Base-by-base conservation (phyloP, 805 yeast species). In the Candida arabinofermentans region DNA sequence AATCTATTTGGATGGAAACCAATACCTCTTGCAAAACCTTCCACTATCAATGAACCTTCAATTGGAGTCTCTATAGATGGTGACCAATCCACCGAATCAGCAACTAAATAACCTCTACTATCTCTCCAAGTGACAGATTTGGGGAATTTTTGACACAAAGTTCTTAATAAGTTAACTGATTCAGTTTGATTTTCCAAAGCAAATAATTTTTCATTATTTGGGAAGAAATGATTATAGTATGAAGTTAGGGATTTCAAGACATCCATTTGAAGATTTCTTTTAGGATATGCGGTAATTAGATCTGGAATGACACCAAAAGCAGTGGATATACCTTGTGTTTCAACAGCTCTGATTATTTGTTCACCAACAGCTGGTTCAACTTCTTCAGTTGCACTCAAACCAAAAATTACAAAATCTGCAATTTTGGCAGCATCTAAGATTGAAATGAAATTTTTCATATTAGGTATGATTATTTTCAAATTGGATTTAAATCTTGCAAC, bases 101-200 rank as follows among this genome's bases (percentile, higher is more conserved):
- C 90, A 8, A 93, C 73, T 40, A 93, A 40, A 66, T 89, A 93
- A 7, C 96, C 91, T 58, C 99, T 73, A n/a, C 81, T 66, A 53
- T 91, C 97, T 66, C 98, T 81, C 98, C 99, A 93, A 19, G 77
- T 77, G 36, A 95, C 71, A 1, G 86, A 78, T 57, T 81, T 82
- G 22, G 99, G 99, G 54, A 82, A 77, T 64, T 81, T 86, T 56
- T 91, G 97, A 57, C 96, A 85, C 21, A 93, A 55, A 4, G 72
- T 69, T 61, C 99, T 77, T 32, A 85, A 70, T 34, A 86, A 81
- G 54, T 84, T 86, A 16, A 73, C 50, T n/a, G 85, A 72, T 49
- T 93, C 98, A 2, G 85, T 71, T 13, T 68, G 65, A 36, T 66
- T 69, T 49, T 87, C 95, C 39, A 87, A 62, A 34, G 83, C 80